Evolutionary conservation across 345 rosid species (phyloP), one percentile per base, ranked within the genome.

Genomic region (Erysimum cheiranthoides): DNA sequence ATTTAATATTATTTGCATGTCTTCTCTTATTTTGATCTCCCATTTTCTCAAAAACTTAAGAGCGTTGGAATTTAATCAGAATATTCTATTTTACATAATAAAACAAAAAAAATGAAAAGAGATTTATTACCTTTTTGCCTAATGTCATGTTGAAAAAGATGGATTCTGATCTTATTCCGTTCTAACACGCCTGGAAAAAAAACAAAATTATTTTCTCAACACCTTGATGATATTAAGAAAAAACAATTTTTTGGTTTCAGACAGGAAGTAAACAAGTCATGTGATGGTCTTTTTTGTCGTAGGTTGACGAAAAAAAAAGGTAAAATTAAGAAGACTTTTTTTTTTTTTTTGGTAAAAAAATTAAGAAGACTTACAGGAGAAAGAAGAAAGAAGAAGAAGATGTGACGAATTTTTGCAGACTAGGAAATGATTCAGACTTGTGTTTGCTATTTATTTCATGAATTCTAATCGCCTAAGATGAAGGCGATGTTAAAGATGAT

Each of bases 401-500:
- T 30, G 61, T 58, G 73, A 58, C 35, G 43, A 66, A 27, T 27
- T 57, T 66, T n/a, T 12, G 67, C 38, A 58, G 73, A 74, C 78
- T 58, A 32, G 46, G 49, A 38, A 58, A 65, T 14, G 32, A 27
- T 58, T 58, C 30, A 68, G 61, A 60, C 30, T 59, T 36, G 21
- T 10, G 16, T 66, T 66, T 58, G 42, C 40, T 74, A 46, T 74
- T 47, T 58, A 18, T 58, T 54, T 12, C 43, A 59, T 67, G 14
- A 59, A 38, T 30, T 40, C 17, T 28, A 13, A 49, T 49, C 68
- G 43, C 61, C 78, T 67, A 67, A 9, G 16, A 66, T 67, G 39
- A 74, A 74, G 78, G 61, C 51, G 61, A 49, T 38, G 68, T 67
- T 74, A 39, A 5, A 61, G 68, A 72, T 73, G 34, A 13, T 53